Evolutionary conservation across 179 eudicot species (phyloP).

Genomic region (Gypsophila paniculata): DNA sequence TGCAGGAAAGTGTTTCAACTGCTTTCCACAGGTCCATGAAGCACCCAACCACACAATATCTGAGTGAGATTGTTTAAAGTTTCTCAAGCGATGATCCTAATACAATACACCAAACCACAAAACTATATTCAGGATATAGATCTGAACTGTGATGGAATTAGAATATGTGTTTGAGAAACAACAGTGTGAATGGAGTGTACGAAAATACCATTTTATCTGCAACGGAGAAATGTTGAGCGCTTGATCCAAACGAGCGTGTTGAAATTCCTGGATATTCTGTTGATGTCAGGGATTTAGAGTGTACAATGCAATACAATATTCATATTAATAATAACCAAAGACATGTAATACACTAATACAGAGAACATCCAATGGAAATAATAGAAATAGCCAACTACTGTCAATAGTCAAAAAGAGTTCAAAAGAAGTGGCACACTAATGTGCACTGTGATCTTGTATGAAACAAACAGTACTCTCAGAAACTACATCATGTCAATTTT

Average conservation of each 20-base stretch:
- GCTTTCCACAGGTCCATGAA: conserved; percentile 85
- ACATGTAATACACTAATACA: neutral
- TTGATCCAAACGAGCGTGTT: conserved; percentile 28
- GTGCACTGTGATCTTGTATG: neutral
- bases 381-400: neutral
- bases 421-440: neutral
- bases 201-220: conserved; percentile 49
- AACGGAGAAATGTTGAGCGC: conserved; percentile 33
- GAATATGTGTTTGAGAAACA: neutral
- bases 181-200: neutral
- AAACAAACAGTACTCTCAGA: neutral
- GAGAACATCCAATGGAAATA: neutral
- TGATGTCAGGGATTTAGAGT: neutral
- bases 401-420: neutral
- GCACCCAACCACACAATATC: conserved; percentile 84
- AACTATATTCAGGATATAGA: conserved; percentile 1
- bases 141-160: neutral
- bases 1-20: conserved; percentile 75
- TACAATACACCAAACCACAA: conserved; percentile 13
- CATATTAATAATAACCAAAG: neutral
- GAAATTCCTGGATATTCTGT: conserved; percentile 59
- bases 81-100: conserved; percentile 59
- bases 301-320: neutral
- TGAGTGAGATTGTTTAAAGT: conserved; percentile 48
- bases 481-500: conserved; percentile 4